phyloP scores from a whole-genome alignment of 2,329 filamentous ascomycete genomes.

The Hortaea werneckii region DNA sequence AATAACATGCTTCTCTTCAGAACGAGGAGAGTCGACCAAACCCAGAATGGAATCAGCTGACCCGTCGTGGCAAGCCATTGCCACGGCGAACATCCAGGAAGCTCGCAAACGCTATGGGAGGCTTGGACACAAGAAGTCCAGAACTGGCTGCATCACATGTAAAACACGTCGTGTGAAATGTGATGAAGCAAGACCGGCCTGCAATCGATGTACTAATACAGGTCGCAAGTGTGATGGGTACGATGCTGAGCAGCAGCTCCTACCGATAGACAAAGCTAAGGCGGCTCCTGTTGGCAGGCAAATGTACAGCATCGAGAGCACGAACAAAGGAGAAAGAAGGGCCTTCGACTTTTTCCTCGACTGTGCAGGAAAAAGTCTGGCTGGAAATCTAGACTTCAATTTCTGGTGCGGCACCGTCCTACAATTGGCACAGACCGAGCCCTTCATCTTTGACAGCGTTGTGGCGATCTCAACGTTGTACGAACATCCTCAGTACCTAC shows the following conservation, averaged over 20 bases:
- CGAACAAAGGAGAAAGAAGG: constrained; percentile 3
- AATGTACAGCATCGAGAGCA: not conserved
- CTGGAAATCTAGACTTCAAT: constrained; percentile 12
- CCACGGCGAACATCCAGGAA: constrained; percentile 8
- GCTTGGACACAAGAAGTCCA: constrained; percentile 10
- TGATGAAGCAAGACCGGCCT: constrained; percentile 42
- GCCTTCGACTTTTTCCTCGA: constrained; percentile 12
- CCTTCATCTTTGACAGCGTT: constrained; percentile 10
- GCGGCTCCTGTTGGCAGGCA: not conserved
- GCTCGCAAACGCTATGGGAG: constrained; percentile 11
- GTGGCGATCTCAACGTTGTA: constrained; percentile 15
- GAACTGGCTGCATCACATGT: constrained; percentile 11
- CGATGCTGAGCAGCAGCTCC: not conserved
- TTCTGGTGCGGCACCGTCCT: constrained; percentile 20
- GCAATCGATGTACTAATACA: constrained; percentile 43
- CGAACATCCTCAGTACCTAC: constrained; percentile 13
- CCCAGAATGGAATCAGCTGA: not conserved
- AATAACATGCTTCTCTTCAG: too few species aligned
- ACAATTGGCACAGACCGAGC: constrained; percentile 17
- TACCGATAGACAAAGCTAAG: not conserved
- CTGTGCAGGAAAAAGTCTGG: constrained; percentile 12
- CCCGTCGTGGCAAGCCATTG: constrained; percentile 7
- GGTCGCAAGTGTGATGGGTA: constrained; percentile 48
- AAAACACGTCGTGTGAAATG: constrained; percentile 45
- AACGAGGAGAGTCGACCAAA: too few species aligned